Percentiles rank a stretch among this genome's conserved stretches.
phyloP scores from a whole-genome alignment of 2,329 filamentous ascomycete genomes.

The Fusarium tricinctum region DNA sequence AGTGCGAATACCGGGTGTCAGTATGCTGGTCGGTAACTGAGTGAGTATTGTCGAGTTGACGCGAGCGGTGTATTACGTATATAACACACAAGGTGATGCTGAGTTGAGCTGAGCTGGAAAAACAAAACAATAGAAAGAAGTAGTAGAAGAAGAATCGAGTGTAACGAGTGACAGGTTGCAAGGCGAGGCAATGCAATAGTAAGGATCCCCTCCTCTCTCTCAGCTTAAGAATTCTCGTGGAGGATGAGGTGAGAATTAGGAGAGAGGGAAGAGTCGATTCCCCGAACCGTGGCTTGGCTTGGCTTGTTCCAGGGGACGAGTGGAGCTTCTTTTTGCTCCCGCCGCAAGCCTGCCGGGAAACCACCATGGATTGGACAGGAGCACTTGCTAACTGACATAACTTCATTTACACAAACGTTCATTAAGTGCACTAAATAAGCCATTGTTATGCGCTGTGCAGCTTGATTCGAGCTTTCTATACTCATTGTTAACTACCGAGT shows the following conservation, averaged over 20 bases:
- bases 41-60: constrained; percentile 39
- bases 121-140: constrained; percentile 32
- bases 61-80: constrained; percentile 38
- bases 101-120: constrained; percentile 13
- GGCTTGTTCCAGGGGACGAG: constrained; percentile 36
- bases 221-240: constrained; percentile 47
- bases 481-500: background rate
- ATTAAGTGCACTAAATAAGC: background rate
- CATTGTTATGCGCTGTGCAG: background rate
- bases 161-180: constrained; percentile 46
- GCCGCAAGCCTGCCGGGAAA: constrained; percentile 15
- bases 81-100: constrained; percentile 19
- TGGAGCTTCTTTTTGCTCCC: constrained; percentile 22
- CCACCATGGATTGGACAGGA: constrained; percentile 1
- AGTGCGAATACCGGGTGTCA: constrained; percentile 39
- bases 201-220: constrained; percentile 46
- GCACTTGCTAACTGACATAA: background rate
- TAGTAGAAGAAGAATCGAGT: constrained; percentile 23
- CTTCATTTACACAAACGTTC: constrained; percentile 11
- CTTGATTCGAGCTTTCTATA: background rate
- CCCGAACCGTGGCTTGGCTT: constrained; percentile 21
- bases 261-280: constrained; percentile 37
- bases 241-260: constrained; percentile 45
- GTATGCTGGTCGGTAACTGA: constrained; percentile 8
- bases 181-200: constrained; percentile 32